Percentiles rank a stretch among this genome's conserved stretches.
phyloP scores from a whole-genome alignment of 176 grass and related monocot genomes.

The Zea mays region Zm-B73-REFERENCE-NAM-5.0 NC_050098.1:216191001-216191500 shows the following conservation, averaged over 20 bases:
- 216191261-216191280: not conserved
- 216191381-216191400: slow-evolving; percentile 49
- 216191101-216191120: too few relatives aligned
- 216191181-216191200: not conserved
- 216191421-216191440: not conserved
- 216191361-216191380: slow-evolving; percentile 33
- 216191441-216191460: not conserved
- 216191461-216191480: slow-evolving; percentile 5
- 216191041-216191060: too few relatives aligned
- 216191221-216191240: not conserved
- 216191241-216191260: slow-evolving; percentile 13
- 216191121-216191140: too few relatives aligned
- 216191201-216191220: not conserved
- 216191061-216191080: too few relatives aligned
- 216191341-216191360: not conserved
- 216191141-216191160: not conserved
- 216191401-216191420: slow-evolving; percentile 41
- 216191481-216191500: not conserved
- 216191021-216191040: too few relatives aligned
- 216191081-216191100: too few relatives aligned
- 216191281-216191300: not conserved
- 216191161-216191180: too few relatives aligned
- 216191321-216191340: slow-evolving; percentile 27
- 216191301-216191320: not conserved
- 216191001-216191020: too few relatives aligned